Evolutionary conservation across 1,139 yeast genomes (phyloP).

Genomic region (Hyphopichia pseudoburtonii): DNA sequence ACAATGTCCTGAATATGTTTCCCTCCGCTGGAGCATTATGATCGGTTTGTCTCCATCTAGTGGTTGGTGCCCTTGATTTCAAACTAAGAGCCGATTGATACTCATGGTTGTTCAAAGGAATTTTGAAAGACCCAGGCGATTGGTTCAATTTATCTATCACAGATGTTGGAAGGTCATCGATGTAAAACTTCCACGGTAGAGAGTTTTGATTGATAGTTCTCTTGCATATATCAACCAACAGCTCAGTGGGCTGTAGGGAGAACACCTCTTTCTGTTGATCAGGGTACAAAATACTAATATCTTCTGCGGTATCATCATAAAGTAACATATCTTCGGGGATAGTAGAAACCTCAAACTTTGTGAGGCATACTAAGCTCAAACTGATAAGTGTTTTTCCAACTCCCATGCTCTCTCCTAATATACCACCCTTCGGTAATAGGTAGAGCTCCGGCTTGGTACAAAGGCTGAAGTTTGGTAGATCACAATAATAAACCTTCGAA

Average conservation of each 20-base stretch:
- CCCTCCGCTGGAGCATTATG: conserved; percentile 20
- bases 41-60: conserved; percentile 10
- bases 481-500: conserved; percentile 29
- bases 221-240: conserved; percentile 43
- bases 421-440: conserved; percentile 60
- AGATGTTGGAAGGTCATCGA: conserved; percentile 41
- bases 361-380: conserved; percentile 55
- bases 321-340: conserved; percentile 38
- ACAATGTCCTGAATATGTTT: conserved; percentile 23
- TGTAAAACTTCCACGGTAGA: conserved; percentile 57
- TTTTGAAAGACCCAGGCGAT: conserved; percentile 47
- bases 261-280: conserved; percentile 10
- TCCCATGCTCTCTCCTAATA: conserved; percentile 77
- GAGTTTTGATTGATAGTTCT: conserved; percentile 44
- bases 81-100: conserved; percentile 20
- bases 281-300: conserved; percentile 1
- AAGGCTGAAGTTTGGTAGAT: conserved; percentile 28
- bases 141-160: conserved; percentile 34
- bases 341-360: conserved; percentile 51
- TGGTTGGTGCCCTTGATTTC: conserved; percentile 15
- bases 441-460: conserved; percentile 37
- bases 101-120: conserved; percentile 23
- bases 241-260: conserved; percentile 2
- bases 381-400: conserved; percentile 71
- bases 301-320: conserved; percentile 12